Evolutionary conservation across 768 basidiomycete genomes (phyloP).

Genomic region (Amyloporia xantha): DNA sequence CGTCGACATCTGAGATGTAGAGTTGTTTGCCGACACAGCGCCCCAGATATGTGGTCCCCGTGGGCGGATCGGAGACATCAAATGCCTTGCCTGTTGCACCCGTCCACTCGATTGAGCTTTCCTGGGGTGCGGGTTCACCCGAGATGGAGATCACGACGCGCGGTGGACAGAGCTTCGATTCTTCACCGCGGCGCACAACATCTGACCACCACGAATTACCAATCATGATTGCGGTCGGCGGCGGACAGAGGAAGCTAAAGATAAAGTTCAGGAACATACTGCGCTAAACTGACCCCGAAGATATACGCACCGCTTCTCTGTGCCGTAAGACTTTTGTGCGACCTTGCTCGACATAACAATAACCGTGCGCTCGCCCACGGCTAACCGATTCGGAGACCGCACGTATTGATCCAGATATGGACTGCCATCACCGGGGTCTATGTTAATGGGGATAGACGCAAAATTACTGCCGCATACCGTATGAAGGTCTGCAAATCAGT

Average conservation of each 20-base stretch:
- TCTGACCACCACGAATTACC: constrained; percentile 95
- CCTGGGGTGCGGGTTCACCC: constrained; percentile 82
- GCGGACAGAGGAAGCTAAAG: constrained; percentile 81
- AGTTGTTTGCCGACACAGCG: constrained; percentile 92
- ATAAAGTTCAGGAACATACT: constrained; percentile 1
- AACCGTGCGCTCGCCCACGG: constrained; percentile 88
- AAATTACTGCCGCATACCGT: constrained; percentile 38
- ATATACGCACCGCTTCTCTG: constrained; percentile 75
- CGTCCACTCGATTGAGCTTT: constrained; percentile 85
- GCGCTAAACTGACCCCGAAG: not conserved
- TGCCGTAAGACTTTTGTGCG: constrained; percentile 95
- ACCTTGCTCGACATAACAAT: constrained; percentile 98
- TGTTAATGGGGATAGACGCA: constrained; percentile 14
- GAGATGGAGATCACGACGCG: constrained; percentile 86
- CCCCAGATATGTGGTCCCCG: constrained; percentile 84
- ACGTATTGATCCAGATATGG: constrained; percentile 85
- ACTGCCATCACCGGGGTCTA: constrained; percentile 11
- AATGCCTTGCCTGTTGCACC: constrained; percentile 78
- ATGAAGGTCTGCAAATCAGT: constrained; percentile 79
- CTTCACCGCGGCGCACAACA: constrained; percentile 64
- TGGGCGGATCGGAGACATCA: constrained; percentile 71
- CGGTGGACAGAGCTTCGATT: constrained; percentile 68
- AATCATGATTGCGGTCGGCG: constrained; percentile 89
- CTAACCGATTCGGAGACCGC: constrained; percentile 75
- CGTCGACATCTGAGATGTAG: constrained; percentile 91